phyloP scores from a whole-genome alignment of 306 rosid species.

The Sechiopsis laciniata region DNA sequence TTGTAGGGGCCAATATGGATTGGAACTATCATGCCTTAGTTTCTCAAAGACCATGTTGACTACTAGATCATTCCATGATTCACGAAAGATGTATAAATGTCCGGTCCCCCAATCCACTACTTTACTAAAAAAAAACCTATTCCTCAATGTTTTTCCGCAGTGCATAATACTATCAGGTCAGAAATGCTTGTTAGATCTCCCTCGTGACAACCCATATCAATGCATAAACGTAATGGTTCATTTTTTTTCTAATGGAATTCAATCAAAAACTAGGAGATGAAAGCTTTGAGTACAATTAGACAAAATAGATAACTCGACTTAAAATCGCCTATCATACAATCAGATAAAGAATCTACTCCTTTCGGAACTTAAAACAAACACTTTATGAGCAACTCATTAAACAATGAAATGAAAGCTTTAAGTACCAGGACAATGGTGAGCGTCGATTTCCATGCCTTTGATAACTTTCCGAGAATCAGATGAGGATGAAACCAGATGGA shows the following conservation, averaged over 20 bases:
- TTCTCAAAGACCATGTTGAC: too few relatives aligned
- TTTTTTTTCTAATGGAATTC: too few relatives aligned
- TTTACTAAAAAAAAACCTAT: too few relatives aligned
- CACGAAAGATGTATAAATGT: too few relatives aligned
- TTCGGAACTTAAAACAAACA: slow-evolving; percentile 27
- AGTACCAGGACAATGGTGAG: slow-evolving; percentile 63
- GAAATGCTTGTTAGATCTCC: neutral
- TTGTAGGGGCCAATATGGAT: too few relatives aligned
- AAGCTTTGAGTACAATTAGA: too few relatives aligned
- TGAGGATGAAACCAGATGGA: slow-evolving; percentile 38
- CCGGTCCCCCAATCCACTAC: too few relatives aligned
- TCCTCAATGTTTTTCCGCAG: neutral
- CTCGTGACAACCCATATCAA: neutral
- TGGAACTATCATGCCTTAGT: too few relatives aligned
- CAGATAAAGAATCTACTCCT: neutral
- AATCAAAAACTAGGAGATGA: neutral
- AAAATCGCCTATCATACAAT: neutral
- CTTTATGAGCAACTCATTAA: slow-evolving; percentile 13
- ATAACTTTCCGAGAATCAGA: slow-evolving; percentile 22
- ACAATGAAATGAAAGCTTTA: neutral
- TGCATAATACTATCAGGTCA: neutral
- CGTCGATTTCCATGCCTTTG: slow-evolving; percentile 47
- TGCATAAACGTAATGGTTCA: neutral
- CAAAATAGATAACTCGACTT: too few relatives aligned
- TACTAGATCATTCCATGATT: too few relatives aligned